phyloP scores from a whole-genome alignment of 2,329 filamentous ascomycete species.

The Beauveria bassiana region DNA sequence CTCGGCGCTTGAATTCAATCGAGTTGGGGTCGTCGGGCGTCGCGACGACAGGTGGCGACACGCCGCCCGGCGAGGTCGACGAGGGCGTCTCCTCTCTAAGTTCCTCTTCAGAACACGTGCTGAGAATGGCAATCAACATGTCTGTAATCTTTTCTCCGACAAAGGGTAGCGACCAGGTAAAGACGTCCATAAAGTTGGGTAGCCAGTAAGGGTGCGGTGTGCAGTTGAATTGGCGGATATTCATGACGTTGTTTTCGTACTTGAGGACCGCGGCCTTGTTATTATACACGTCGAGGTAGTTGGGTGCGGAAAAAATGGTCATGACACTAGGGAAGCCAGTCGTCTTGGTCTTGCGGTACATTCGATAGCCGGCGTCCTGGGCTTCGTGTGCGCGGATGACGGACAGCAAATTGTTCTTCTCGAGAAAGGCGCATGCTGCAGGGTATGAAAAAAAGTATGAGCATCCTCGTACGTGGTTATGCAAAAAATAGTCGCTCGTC shows the following conservation, averaged over 20 bases:
- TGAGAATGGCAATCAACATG: slow-evolving; percentile 97
- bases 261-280: slow-evolving; percentile 99
- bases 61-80: slow-evolving; percentile 59
- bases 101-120: slow-evolving; percentile 98
- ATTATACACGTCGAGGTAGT: slow-evolving; percentile 99
- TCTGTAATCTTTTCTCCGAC: slow-evolving; percentile 99
- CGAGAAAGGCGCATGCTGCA: slow-evolving; percentile 90
- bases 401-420: slow-evolving; percentile 97
- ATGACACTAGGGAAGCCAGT: slow-evolving; percentile 98
- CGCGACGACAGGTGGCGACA: slow-evolving; percentile 58
- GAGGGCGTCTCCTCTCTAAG: slow-evolving; percentile 78
- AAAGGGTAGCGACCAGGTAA: slow-evolving; percentile 99
- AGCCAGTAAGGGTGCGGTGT: slow-evolving; percentile 99
- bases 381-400: slow-evolving; percentile 97
- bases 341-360: slow-evolving; percentile 97
- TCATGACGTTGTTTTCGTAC: slow-evolving; percentile 99
- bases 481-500: slow-evolving; percentile 92
- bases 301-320: slow-evolving; percentile 99
- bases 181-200: slow-evolving; percentile 99
- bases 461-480: slow-evolving; percentile 97
- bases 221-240: slow-evolving; percentile 99
- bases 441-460: slow-evolving; percentile 99
- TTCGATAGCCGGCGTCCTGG: slow-evolving; percentile 95
- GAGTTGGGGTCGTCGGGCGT: slow-evolving; percentile 60
- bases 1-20: slow-evolving; percentile 87